phyloP scores from a whole-genome alignment of 805 yeast species.

The Pichia nanzhaoensis region DNA sequence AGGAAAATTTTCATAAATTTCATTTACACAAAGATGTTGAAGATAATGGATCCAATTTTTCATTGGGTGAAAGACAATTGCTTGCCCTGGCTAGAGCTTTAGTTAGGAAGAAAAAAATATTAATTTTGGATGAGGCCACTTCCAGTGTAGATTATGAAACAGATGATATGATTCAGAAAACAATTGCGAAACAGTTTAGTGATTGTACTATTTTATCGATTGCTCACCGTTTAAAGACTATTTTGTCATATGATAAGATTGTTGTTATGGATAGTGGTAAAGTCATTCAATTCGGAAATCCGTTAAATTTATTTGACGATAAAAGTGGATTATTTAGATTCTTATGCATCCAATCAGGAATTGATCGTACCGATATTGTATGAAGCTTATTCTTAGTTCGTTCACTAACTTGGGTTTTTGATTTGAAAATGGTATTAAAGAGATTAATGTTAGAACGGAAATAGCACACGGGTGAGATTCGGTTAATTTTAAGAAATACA shows the following conservation, averaged over 20 bases:
- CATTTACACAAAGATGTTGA: conserved; percentile 54
- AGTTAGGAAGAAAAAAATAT: conserved; percentile 52
- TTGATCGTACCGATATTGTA: background rate
- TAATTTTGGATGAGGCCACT: conserved; percentile 72
- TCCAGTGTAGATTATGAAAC: conserved; percentile 71
- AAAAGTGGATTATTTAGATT: conserved; percentile 40
- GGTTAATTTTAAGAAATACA: too few relatives aligned
- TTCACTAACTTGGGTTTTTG: too few relatives aligned
- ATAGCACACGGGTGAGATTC: too few relatives aligned
- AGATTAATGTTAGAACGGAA: too few relatives aligned
- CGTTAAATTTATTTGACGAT: conserved; percentile 36
- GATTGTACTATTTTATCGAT: conserved; percentile 64
- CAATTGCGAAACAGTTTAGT: conserved; percentile 51
- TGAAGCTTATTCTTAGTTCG: too few relatives aligned
- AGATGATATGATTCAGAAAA: conserved; percentile 56
- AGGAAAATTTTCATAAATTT: conserved; percentile 43
- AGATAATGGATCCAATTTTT: conserved; percentile 64
- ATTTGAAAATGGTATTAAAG: too few relatives aligned
- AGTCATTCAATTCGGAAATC: conserved; percentile 50
- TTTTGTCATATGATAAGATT: conserved; percentile 51
- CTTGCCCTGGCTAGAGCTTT: conserved; percentile 66
- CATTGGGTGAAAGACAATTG: conserved; percentile 66
- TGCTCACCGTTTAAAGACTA: conserved; percentile 65
- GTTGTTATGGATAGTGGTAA: conserved; percentile 54
- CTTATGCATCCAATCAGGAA: conserved; percentile 41